Conservation (phyloP, 768 basidiomycete genomes). For the Lactarius tabidus region DNA sequence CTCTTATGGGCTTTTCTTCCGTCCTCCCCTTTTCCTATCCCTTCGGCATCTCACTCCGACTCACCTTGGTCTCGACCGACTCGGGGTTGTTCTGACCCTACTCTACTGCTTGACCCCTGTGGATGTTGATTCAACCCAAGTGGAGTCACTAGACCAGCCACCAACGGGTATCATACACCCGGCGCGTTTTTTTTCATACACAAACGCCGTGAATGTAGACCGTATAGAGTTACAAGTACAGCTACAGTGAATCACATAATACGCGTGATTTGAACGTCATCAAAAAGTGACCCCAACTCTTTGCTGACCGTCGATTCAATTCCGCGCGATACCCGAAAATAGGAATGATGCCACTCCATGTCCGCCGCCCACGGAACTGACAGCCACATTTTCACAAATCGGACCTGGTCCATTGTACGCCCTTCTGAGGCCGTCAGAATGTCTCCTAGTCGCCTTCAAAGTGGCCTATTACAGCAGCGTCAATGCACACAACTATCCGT, state of each 20-base stretch:
- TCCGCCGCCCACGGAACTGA: not conserved
- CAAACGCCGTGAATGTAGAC: conserved; percentile 6
- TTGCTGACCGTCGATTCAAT: not conserved
- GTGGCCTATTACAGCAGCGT: not conserved
- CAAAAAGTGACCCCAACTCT: not conserved
- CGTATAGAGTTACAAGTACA: not conserved
- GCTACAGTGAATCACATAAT: conserved; percentile 6
- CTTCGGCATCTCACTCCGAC: not conserved
- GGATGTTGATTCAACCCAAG: not conserved
- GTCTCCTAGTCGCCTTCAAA: not conserved
- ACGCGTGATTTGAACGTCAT: conserved; percentile 12
- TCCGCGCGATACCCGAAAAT: not conserved
- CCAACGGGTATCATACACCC: not conserved
- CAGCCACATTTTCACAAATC: not conserved
- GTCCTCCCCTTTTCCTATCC: not conserved
- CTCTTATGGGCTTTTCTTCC: not conserved
- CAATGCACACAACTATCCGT: not conserved
- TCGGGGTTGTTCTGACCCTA: not conserved
- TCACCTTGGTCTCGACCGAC: not conserved
- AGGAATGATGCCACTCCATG: not conserved
- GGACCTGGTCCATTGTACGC: not conserved
- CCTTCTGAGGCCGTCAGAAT: not conserved
- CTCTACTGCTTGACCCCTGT: not conserved
- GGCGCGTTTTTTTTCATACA: conserved; percentile 10
- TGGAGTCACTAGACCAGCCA: not conserved